phyloP scores from a whole-genome alignment of 2,329 filamentous ascomycete genomes.

The Colletotrichum liriopes region DNA sequence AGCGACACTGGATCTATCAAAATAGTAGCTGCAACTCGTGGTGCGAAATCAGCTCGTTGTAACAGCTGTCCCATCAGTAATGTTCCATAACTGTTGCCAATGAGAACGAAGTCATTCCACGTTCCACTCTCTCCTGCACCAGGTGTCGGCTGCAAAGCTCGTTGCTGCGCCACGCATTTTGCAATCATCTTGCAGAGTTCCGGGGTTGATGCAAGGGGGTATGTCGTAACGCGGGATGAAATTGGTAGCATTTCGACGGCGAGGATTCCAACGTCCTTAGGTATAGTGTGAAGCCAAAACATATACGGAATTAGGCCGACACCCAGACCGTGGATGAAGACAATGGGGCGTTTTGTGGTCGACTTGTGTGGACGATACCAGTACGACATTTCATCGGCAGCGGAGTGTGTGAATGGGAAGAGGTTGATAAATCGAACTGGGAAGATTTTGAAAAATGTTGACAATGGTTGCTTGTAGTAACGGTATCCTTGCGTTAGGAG shows the following conservation, averaged over 20 bases:
- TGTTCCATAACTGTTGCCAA: constrained; percentile 71
- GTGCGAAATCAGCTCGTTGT: constrained; percentile 53
- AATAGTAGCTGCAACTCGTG: constrained; percentile 63
- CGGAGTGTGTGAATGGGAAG: constrained; percentile 61
- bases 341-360: constrained; percentile 67
- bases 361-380: constrained; percentile 75
- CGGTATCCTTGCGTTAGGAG: constrained; percentile 53
- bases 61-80: constrained; percentile 71
- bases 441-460: constrained; percentile 62
- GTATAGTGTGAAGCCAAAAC: constrained; percentile 61
- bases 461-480: constrained; percentile 65
- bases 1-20: constrained; percentile 74
- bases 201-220: constrained; percentile 55
- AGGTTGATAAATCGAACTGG: constrained; percentile 68
- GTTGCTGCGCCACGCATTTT: constrained; percentile 36
- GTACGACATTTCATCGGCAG: constrained; percentile 67
- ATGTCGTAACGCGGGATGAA: constrained; percentile 69
- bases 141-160: constrained; percentile 24
- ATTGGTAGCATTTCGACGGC: constrained; percentile 73
- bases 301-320: constrained; percentile 67
- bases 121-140: constrained; percentile 2
- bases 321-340: constrained; percentile 77
- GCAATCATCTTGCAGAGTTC: constrained; percentile 32
- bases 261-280: constrained; percentile 70
- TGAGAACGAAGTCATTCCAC: constrained; percentile 70